Conservation (phyloP, 2,329 filamentous ascomycete species). For the Emergomyces africanus region DNA sequence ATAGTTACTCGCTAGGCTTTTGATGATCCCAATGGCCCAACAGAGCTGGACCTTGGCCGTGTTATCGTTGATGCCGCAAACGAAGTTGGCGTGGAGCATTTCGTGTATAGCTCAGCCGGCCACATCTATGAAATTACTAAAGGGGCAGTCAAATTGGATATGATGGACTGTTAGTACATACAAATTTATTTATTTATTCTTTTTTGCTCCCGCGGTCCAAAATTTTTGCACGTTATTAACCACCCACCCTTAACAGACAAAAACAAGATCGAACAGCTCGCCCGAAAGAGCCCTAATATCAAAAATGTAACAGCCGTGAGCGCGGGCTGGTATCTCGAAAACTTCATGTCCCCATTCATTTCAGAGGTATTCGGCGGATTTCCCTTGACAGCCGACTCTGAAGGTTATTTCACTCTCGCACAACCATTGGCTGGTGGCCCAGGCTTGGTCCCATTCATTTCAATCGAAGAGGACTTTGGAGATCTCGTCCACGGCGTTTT, state of each 20-base stretch:
- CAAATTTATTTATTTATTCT: not conserved
- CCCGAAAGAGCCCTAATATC: not conserved
- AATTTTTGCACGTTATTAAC: not conserved
- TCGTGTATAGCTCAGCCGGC: conserved; percentile 1
- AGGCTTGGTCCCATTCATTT: not conserved
- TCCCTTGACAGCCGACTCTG: not conserved
- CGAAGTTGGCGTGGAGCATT: conserved; percentile 1
- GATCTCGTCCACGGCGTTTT: conserved; percentile 2
- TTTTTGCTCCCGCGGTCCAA: not conserved
- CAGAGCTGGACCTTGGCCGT: conserved; percentile 1
- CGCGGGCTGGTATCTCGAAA: conserved; percentile 3
- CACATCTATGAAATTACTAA: not conserved
- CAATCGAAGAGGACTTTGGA: conserved; percentile 1
- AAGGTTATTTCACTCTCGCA: conserved; percentile 1
- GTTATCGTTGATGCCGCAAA: conserved; percentile 1
- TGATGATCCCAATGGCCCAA: conserved; percentile 1
- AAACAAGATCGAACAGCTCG: conserved; percentile 1
- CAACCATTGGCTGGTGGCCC: not conserved
- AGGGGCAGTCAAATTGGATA: not conserved
- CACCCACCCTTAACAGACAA: not conserved
- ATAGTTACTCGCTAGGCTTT: not conserved
- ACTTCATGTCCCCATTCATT: not conserved
- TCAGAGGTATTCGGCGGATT: conserved; percentile 1
- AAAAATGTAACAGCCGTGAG: not conserved
- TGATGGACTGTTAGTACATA: conserved; percentile 4